These are phyloP conservation scores for Penicillium expansum DNA, from an alignment of 2,329 filamentous ascomycete species.

Conservation along the genomic window DNA sequence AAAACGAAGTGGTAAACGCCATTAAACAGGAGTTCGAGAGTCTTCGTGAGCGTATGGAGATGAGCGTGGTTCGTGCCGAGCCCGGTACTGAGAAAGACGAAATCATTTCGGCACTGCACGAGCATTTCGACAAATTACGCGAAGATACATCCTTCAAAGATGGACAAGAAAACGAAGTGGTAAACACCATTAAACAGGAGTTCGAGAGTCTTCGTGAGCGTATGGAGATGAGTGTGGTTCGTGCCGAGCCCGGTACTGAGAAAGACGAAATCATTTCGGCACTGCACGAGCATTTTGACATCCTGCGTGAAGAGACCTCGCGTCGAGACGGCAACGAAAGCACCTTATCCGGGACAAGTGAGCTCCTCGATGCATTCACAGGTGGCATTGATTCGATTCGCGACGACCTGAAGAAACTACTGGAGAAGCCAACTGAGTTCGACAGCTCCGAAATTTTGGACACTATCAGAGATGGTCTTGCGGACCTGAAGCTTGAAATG, in stretches of 20 bases:
- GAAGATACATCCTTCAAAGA: slow-evolving; percentile 56
- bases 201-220: slow-evolving; percentile 59
- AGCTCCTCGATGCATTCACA: slow-evolving; percentile 61
- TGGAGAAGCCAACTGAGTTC: slow-evolving; percentile 76
- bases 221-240: slow-evolving; percentile 31
- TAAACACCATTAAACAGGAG: slow-evolving; percentile 56
- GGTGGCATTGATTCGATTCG: slow-evolving; percentile 73
- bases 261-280: slow-evolving; percentile 70
- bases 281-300: slow-evolving; percentile 52
- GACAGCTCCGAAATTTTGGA: slow-evolving; percentile 89
- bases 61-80: slow-evolving; percentile 36
- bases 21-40: slow-evolving; percentile 62
- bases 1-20: slow-evolving; percentile 45
- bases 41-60: slow-evolving; percentile 50
- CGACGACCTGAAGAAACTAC: slow-evolving; percentile 69
- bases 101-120: slow-evolving; percentile 67
- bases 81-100: slow-evolving; percentile 58
- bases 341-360: slow-evolving; percentile 53
- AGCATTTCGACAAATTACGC: slow-evolving; percentile 38
- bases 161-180: slow-evolving; percentile 49
- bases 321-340: slow-evolving; percentile 56
- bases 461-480: slow-evolving; percentile 77
- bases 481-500: slow-evolving; percentile 72
- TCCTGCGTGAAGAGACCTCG: slow-evolving; percentile 51
- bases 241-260: slow-evolving; percentile 45